phyloP scores from a whole-genome alignment of 108 stramenopile genomes.

The Cyclotella distinguenda region DNA sequence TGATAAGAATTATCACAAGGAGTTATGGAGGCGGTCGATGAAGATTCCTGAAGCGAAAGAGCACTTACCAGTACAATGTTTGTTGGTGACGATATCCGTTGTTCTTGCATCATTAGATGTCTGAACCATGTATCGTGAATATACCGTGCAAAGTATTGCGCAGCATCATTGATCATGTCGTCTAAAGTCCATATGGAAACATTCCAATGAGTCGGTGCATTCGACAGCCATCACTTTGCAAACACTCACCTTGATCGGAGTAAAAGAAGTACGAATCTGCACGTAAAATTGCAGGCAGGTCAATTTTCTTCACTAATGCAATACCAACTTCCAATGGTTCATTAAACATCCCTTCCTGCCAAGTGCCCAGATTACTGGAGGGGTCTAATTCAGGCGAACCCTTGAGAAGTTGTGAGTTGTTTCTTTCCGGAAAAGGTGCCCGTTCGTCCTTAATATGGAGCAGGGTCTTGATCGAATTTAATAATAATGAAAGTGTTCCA shows the following conservation, averaged over 20 bases:
- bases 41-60: neutral
- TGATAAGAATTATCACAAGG: neutral
- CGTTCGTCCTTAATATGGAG: no score
- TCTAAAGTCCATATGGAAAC: constrained; percentile 21
- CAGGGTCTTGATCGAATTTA: no score
- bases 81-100: constrained; percentile 13
- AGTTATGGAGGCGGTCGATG: no score
- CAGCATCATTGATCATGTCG: constrained; percentile 88
- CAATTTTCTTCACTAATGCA: constrained; percentile 54
- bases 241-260: constrained; percentile 62
- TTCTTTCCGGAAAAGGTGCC: no score
- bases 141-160: constrained; percentile 82
- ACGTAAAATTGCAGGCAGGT: constrained; percentile 68
- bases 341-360: constrained; percentile 6
- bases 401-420: no score
- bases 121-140: constrained; percentile 73
- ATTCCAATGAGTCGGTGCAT: neutral
- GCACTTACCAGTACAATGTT: constrained; percentile 49
- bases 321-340: constrained; percentile 39
- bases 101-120: constrained; percentile 25
- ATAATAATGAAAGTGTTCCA: no score
- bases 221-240: neutral
- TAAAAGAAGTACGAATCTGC: constrained; percentile 78
- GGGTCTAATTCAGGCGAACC: neutral
- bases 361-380: neutral